phyloP scores from a whole-genome alignment of 1,284 basidiomycete species.

The Laetiporus sulphureus region DNA sequence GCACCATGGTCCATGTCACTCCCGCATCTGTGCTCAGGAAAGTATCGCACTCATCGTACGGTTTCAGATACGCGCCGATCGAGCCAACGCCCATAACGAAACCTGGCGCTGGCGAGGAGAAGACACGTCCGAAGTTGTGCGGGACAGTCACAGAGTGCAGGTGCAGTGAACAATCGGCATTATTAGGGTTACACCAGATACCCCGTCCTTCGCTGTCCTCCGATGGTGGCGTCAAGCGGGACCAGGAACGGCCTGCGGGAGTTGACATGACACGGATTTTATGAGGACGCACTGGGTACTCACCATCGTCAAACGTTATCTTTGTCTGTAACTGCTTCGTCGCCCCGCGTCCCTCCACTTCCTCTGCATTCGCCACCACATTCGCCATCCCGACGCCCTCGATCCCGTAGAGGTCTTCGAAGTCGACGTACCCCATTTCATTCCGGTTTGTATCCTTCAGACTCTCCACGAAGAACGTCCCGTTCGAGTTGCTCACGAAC shows the following conservation, averaged over 20 bases:
- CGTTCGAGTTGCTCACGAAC: conserved; percentile 92
- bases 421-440: conserved; percentile 85
- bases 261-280: neutral
- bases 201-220: conserved; percentile 54
- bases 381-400: conserved; percentile 93
- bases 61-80: conserved; percentile 63
- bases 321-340: conserved; percentile 66
- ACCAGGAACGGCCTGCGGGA: conserved; percentile 66
- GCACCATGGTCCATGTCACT: conserved; percentile 78
- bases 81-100: conserved; percentile 94
- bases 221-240: conserved; percentile 58
- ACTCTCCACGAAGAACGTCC: conserved; percentile 92
- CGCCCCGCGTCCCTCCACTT: conserved; percentile 63
- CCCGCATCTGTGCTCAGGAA: conserved; percentile 92
- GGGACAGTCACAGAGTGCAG: conserved; percentile 87
- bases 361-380: conserved; percentile 75
- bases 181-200: conserved; percentile 55
- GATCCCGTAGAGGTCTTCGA: conserved; percentile 87
- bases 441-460: conserved; percentile 90
- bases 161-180: conserved; percentile 77
- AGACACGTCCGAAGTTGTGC: conserved; percentile 91
- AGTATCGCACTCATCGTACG: conserved; percentile 90
- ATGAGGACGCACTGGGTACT: conserved; percentile 8
- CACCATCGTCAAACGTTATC: conserved; percentile 92
- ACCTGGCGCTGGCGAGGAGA: conserved; percentile 92